Percentiles rank a stretch among this genome's conserved stretches.
Evolutionary conservation across 208 protist genomes (phyloP).

Genomic region (Naegleria gruberi): DNA sequence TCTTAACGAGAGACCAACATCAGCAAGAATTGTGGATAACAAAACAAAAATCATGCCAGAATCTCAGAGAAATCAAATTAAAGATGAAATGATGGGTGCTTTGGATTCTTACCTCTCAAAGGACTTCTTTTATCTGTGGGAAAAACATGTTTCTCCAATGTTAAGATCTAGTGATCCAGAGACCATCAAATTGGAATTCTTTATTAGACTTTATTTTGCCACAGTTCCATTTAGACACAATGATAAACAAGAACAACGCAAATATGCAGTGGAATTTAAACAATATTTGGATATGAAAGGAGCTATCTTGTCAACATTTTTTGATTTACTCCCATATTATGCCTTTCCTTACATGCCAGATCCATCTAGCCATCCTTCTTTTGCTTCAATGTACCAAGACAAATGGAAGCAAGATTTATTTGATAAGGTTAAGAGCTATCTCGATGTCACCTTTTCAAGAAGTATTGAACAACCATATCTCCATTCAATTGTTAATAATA

Average conservation of each 20-base stretch:
- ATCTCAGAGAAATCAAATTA: not conserved
- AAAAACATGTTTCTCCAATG: not conserved
- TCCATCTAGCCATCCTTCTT: not conserved
- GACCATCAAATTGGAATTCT: not conserved
- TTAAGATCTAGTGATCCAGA: not conserved
- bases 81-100: not conserved
- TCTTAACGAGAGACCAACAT: not conserved
- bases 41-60: not conserved
- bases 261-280: not conserved
- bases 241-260: not conserved
- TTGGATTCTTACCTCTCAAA: not conserved
- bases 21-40: not conserved
- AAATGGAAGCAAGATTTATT: conserved; percentile 5
- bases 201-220: not conserved
- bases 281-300: not conserved
- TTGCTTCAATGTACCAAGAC: not conserved
- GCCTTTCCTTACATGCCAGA: not conserved
- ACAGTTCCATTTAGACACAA: not conserved
- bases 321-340: not conserved
- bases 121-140: not conserved
- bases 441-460: not conserved
- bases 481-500: not conserved
- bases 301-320: not conserved
- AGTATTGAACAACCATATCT: not conserved
- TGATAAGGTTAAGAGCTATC: not conserved